These are phyloP conservation scores for Paracoccidioides brasiliensis DNA, from an alignment of 2,329 filamentous ascomycete genomes.

Conservation along the genomic window DNA sequence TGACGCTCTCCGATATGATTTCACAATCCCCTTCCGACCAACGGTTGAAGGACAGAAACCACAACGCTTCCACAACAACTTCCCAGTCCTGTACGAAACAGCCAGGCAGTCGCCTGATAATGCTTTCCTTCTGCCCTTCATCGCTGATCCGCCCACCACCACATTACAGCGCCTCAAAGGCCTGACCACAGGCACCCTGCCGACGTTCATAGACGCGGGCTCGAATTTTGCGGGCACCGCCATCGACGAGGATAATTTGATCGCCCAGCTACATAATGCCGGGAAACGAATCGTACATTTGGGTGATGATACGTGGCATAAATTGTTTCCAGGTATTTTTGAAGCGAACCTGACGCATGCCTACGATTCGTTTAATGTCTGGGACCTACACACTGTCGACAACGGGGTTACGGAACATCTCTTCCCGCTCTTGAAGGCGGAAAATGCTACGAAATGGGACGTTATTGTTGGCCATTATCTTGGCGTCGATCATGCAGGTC, in stretches of 20 bases:
- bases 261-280: conserved; percentile 50
- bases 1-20: conserved; percentile 92
- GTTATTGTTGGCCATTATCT: conserved; percentile 89
- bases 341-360: conserved; percentile 71
- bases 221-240: conserved; percentile 92
- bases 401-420: conserved; percentile 89
- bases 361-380: conserved; percentile 97
- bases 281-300: conserved; percentile 77
- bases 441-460: conserved; percentile 65
- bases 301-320: conserved; percentile 96
- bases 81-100: conserved; percentile 77
- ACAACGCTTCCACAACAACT: conserved; percentile 70
- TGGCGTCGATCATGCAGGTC: conserved; percentile 92
- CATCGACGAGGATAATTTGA: conserved; percentile 81
- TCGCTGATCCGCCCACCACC: conserved; percentile 89
- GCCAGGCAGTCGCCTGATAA: conserved; percentile 61
- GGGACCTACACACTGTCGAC: conserved; percentile 93
- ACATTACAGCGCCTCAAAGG: conserved; percentile 89
- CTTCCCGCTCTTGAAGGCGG: conserved; percentile 55
- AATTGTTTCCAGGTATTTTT: conserved; percentile 88
- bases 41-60: conserved; percentile 33
- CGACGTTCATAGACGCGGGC: conserved; percentile 85
- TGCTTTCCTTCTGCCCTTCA: conserved; percentile 85
- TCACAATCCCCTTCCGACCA: conserved; percentile 64
- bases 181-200: conserved; percentile 84